Base-by-base conservation (phyloP, 1,139 yeast species). In the Scheffersomyces parashehatae region DNA sequence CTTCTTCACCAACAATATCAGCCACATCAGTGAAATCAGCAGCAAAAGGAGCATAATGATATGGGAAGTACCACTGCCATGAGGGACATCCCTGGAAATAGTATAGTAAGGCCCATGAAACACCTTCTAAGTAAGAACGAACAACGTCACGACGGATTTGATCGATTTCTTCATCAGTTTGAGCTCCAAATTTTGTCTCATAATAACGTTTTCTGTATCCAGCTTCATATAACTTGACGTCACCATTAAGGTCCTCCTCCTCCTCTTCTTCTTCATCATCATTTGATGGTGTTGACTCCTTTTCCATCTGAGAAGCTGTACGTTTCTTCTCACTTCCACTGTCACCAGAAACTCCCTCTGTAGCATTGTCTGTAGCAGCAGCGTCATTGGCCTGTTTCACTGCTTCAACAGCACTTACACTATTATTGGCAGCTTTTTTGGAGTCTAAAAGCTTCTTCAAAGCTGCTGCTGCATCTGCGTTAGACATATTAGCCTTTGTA, bases 31-130 rank as follows among this genome's bases (percentile, higher is more conserved):
- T 70, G 57, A 95, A 86, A 62, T 95, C 99, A 7, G 86, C 77
- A 0, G 98, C 98, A 73, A 93, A 90, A 14, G 99, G 99, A 0
- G 99, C 98, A 67, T 95, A 95, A 62, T 95, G 99, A 61, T 85
- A 93, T 0, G 98, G 99, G 57, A 85, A 95, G 64, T 82, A 95
- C 99, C 99, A 95, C 45, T 85, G 86, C 99, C 99, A 95, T 0
- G 98, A 91, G 0, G 97, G 96, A 67, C 98, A 93, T 3, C 97
- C 98, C 67, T 93, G 99, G 62, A 88, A 93, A 67, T 95, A 95
- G 64, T 95, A 95, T 44, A 88, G 67, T 49, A 93, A 72, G 1
- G 86, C 97, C 99, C 99, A 95, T 13, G 96, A 83, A 5, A 93
- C 86, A 47, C 99, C 99, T 64, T 93, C 97, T 46, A 95, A 78